phyloP scores from a whole-genome alignment of 306 rosid genomes.

The Malus sylvestris region DNA sequence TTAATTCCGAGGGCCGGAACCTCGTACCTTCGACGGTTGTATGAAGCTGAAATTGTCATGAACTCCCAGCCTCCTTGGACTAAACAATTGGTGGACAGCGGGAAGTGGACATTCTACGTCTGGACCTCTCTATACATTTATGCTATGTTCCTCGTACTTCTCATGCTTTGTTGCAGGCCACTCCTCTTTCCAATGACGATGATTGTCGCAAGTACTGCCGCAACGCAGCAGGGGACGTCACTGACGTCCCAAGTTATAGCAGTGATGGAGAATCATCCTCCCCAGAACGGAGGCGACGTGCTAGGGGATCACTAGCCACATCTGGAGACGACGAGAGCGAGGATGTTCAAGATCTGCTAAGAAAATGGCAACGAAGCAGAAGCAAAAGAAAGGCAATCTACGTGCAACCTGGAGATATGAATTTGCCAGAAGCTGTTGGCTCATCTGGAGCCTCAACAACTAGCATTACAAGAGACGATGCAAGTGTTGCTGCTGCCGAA shows the following conservation, averaged over 20 bases:
- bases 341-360: slow-evolving; percentile 47
- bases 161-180: slow-evolving; percentile 37
- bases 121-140: slow-evolving; percentile 59
- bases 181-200: slow-evolving; percentile 20
- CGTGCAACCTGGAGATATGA: neutral
- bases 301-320: neutral
- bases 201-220: neutral
- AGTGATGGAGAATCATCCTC: too few species aligned
- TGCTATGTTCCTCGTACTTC: slow-evolving; percentile 31
- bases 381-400: slow-evolving; percentile 50
- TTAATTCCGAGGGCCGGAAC: slow-evolving; percentile 70
- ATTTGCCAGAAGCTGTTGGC: slow-evolving; percentile 32
- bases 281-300: too few species aligned
- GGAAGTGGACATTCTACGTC: slow-evolving; percentile 82
- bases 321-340: slow-evolving; percentile 32
- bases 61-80: slow-evolving; percentile 57
- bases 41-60: slow-evolving; percentile 54
- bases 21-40: slow-evolving; percentile 47
- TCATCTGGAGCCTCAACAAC: slow-evolving; percentile 46
- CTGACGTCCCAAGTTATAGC: too few species aligned
- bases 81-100: slow-evolving; percentile 44
- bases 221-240: neutral
- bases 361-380: slow-evolving; percentile 49
- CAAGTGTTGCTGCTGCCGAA: slow-evolving; percentile 25
- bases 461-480: slow-evolving; percentile 44